Evolutionary conservation across 2,329 filamentous ascomycete genomes (phyloP), one percentile per base, ranked within the genome.

Genomic region (Epicoccum sorghinum): DNA sequence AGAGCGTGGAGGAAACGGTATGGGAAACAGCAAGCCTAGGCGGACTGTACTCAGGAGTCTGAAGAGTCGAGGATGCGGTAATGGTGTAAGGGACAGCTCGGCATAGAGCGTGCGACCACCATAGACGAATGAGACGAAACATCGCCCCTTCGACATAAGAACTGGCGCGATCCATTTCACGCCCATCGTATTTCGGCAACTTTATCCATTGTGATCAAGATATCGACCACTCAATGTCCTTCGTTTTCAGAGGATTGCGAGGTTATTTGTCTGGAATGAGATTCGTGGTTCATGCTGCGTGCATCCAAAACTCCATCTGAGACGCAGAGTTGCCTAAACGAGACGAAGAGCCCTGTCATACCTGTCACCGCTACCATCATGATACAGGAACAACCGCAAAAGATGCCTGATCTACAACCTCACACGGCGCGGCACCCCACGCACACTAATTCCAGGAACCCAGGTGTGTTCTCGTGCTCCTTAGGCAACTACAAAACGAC

Each of bases 1-100:
- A 81, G 80, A 70, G 86, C 89, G 67, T 98, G 95, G 93, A 84
- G 93, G 68, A 86, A 83, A 75, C 83, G 88, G 67, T 86, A 86
- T 70, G 86, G 83, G 22, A 82, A 70, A 62, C 55, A 65, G 14
- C 47, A 57, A 13, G 58, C 59, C 3, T 60, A 52, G 43, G 37
- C 5, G 18, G 13, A 29, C 27, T 29, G 27, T 29, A 6, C 27
- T 29, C 32, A n/a, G 9, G 29, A 30, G 7, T 13, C 32, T n/a
- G 4, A 5, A 9, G 32, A n/a, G 32, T 33, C 32, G 32, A n/a
- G 4, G 32, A 13, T 12, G 13, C 9, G 10, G 7, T 13, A 13
- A 33, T 7, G 32, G 10, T 12, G 4, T 13, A 5, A 9, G 32
- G 5, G 10, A 33, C 13, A 5, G 10, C 32, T 33, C 32, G 27